Percentiles rank a stretch among this genome's conserved stretches.
Conservation (phyloP, 108 stramenopile species). For the Parietichytrium sp. region DNA sequence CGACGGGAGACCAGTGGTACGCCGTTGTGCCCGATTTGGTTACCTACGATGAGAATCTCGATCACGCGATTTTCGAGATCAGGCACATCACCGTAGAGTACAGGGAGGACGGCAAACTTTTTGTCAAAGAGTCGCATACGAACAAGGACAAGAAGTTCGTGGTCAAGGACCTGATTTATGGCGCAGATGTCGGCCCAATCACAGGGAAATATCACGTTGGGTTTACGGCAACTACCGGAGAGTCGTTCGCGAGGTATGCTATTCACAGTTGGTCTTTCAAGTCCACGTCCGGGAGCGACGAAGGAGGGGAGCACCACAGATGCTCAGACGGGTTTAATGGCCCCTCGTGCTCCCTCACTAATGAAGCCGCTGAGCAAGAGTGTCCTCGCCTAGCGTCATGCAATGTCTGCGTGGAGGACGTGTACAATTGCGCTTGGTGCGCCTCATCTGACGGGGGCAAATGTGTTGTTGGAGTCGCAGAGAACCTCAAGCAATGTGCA, state of each 20-base stretch:
- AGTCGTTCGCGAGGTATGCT: slow-evolving; percentile 13
- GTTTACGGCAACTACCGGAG: slow-evolving; percentile 1
- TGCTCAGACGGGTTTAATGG: not conserved
- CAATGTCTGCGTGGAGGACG: slow-evolving; percentile 3
- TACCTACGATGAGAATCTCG: not conserved
- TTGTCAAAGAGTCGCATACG: not conserved
- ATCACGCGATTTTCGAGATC: not conserved
- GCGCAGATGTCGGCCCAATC: not conserved
- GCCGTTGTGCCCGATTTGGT: not conserved
- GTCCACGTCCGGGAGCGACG: not conserved
- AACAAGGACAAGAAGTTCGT: not conserved
- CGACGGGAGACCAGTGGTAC: not conserved
- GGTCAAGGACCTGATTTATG: not conserved
- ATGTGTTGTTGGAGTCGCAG: not conserved
- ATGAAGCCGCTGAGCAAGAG: slow-evolving; percentile 2
- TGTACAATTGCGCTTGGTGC: slow-evolving; percentile 37
- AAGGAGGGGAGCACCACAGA: not conserved
- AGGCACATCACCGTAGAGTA: not conserved
- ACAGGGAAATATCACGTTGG: not conserved
- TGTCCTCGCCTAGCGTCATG: not conserved
- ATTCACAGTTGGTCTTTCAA: slow-evolving; percentile 9
- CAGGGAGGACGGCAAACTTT: not conserved
- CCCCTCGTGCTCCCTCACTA: not conserved
- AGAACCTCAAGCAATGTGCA: not conserved
- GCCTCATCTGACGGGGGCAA: not conserved